Conservation (phyloP, 768 basidiomycete species). For the Pleurotus tuoliensis region DNA sequence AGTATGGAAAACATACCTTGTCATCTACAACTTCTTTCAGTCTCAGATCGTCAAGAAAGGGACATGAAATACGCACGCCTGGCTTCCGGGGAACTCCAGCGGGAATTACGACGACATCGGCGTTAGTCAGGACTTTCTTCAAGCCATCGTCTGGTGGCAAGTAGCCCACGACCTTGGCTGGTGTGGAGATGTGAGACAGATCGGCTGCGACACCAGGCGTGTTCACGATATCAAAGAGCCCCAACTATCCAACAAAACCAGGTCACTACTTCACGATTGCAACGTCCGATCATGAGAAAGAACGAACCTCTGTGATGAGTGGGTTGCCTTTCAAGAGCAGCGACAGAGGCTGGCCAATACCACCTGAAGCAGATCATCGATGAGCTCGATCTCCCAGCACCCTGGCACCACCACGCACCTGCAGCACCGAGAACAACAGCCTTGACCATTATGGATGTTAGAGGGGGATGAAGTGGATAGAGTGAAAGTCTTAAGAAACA, state of each 20-base stretch:
- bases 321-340: conserved; percentile 88
- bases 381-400: conserved; percentile 7
- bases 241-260: conserved; percentile 45
- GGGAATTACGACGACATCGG: conserved; percentile 90
- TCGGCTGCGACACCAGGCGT: conserved; percentile 97
- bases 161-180: conserved; percentile 80
- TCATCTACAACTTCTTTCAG: conserved; percentile 1
- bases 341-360: conserved; percentile 95
- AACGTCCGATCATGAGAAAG: background rate
- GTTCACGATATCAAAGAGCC: conserved; percentile 94
- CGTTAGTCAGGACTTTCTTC: conserved; percentile 77
- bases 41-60: background rate
- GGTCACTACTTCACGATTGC: conserved; percentile 1
- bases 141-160: conserved; percentile 78
- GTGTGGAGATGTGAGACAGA: conserved; percentile 89
- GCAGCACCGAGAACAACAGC: conserved; percentile 96
- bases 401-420: conserved; percentile 41
- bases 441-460: conserved; percentile 47
- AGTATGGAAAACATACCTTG: conserved; percentile 7
- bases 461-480: background rate
- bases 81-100: conserved; percentile 97
- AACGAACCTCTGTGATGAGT: conserved; percentile 66
- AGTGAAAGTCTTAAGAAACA: conserved; percentile 6
- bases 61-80: conserved; percentile 52
- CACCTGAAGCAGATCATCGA: conserved; percentile 47